Conservation (phyloP, 371 early-diverging fungal species). For the Mucor circinelloides region DNA sequence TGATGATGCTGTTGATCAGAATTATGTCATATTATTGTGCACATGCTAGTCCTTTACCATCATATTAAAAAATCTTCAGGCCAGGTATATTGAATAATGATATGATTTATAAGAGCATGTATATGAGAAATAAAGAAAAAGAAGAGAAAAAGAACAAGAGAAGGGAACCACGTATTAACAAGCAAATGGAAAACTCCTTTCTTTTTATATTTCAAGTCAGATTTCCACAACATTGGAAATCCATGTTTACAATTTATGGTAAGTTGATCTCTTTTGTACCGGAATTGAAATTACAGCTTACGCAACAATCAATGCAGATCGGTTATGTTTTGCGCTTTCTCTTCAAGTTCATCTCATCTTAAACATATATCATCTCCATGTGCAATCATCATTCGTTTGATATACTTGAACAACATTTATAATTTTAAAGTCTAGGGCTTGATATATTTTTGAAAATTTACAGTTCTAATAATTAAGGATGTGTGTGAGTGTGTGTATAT, state of each 20-base stretch:
- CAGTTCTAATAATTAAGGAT: background rate
- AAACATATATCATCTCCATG: background rate
- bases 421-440: background rate
- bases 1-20: background rate
- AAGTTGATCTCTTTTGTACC: no score
- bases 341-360: no score
- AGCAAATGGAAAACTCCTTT: background rate
- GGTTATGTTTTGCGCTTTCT: no score
- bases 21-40: background rate
- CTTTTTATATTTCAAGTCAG: background rate
- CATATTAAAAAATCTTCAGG: background rate
- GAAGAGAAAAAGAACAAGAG: background rate
- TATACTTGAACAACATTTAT: background rate
- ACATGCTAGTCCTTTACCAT: background rate
- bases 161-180: background rate
- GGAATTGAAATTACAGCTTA: no score
- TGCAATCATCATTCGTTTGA: background rate
- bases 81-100: background rate
- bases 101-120: background rate
- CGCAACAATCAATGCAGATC: no score
- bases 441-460: background rate
- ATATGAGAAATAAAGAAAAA: background rate
- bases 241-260: no score
- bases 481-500: no score
- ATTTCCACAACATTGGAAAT: background rate